These are phyloP conservation scores for Geosmithia flava DNA, from an alignment of 2,329 filamentous ascomycete species.

Conservation along the genomic window DNA sequence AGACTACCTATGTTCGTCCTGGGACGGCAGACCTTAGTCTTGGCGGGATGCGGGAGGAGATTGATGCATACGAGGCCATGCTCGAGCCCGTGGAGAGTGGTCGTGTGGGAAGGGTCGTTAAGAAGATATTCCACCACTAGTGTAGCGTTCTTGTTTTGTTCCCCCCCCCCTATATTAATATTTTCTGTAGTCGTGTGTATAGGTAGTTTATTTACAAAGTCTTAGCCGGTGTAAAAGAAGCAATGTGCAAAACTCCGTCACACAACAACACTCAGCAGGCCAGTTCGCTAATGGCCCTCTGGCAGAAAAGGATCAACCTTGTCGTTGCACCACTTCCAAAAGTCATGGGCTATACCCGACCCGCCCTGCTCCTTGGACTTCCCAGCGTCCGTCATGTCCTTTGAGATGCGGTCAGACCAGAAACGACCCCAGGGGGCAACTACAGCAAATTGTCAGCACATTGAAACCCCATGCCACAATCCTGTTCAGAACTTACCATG, in stretches of 20 bases:
- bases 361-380: slow-evolving; percentile 22
- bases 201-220: no score
- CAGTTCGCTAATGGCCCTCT: no score
- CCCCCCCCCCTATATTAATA: no score
- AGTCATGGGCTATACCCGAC: slow-evolving; percentile 19
- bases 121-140: neutral
- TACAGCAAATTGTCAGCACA: slow-evolving; percentile 1
- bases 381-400: slow-evolving; percentile 15
- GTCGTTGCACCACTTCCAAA: slow-evolving; percentile 28
- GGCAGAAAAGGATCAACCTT: slow-evolving; percentile 16
- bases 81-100: neutral
- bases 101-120: neutral
- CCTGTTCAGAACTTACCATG: slow-evolving; percentile 11
- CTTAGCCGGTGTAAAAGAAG: no score
- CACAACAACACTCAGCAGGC: no score
- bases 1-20: slow-evolving; percentile 4
- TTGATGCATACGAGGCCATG: slow-evolving; percentile 7
- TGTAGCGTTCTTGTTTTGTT: no score
- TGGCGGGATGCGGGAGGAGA: slow-evolving; percentile 5
- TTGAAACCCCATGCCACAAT: neutral
- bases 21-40: slow-evolving; percentile 7
- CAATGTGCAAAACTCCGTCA: no score
- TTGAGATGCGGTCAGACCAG: slow-evolving; percentile 12
- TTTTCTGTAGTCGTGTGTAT: no score
- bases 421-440: slow-evolving; percentile 22